phyloP scores from a whole-genome alignment of 2,329 filamentous ascomycete species.

The Cylindrodendrum hubeiense region DNA sequence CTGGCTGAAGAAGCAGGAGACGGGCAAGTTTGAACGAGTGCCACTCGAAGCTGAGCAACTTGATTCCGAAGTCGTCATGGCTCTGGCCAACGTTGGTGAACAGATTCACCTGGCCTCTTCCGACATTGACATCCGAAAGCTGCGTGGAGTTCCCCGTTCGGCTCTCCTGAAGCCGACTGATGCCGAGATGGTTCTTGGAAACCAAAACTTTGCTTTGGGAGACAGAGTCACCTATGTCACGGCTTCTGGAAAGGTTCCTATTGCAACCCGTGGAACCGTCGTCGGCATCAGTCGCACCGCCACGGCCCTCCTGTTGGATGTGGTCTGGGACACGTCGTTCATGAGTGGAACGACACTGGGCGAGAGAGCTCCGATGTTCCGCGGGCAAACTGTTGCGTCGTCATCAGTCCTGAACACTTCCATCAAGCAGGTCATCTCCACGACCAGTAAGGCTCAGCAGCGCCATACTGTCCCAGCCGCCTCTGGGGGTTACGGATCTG shows the following conservation, averaged over 20 bases:
- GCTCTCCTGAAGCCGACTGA: conserved; percentile 94
- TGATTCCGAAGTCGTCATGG: conserved; percentile 88
- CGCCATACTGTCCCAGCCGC: conserved; percentile 64
- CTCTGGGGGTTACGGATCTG: conserved; percentile 64
- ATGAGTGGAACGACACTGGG: conserved; percentile 97
- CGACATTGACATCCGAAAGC: conserved; percentile 72
- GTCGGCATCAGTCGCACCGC: conserved; percentile 92
- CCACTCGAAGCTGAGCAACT: conserved; percentile 96
- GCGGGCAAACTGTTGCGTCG: conserved; percentile 89
- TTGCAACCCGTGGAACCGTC: conserved; percentile 92
- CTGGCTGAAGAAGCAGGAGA: conserved; percentile 93
- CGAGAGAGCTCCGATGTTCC: conserved; percentile 91
- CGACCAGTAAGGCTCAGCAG: conserved; percentile 65
- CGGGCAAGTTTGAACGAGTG: conserved; percentile 94
- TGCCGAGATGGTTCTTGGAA: conserved; percentile 90
- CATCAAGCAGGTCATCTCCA: conserved; percentile 82
- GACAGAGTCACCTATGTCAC: conserved; percentile 95
- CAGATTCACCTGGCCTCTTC: conserved; percentile 64
- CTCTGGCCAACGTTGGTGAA: conserved; percentile 83
- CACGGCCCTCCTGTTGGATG: conserved; percentile 84
- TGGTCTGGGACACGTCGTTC: conserved; percentile 94
- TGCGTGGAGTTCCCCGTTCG: conserved; percentile 85
- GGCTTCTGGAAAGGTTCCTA: conserved; percentile 93
- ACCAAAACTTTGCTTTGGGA: conserved; percentile 85
- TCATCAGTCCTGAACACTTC: conserved; percentile 92